Evolutionary conservation across 2,329 filamentous ascomycete species (phyloP).

Genomic region (Chrysosporium queenslandicum): DNA sequence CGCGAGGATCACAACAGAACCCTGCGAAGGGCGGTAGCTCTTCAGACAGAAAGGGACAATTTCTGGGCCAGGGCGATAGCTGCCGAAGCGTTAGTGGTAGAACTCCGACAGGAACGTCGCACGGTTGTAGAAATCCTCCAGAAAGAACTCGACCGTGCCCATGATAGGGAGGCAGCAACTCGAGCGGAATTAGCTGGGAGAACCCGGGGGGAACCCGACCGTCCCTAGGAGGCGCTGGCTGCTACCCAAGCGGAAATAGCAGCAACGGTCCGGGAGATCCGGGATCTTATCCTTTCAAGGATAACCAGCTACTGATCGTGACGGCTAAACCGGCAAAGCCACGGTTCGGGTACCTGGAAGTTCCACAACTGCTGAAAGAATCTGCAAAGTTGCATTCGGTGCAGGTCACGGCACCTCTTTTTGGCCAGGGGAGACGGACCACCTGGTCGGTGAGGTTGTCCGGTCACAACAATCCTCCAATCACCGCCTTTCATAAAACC

Average conservation of each 20-base stretch:
- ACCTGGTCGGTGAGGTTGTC: slow-evolving; percentile 5
- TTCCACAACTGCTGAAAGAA: background rate
- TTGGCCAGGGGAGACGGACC: slow-evolving; percentile 6
- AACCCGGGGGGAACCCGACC: background rate
- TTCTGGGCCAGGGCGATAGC: too few species aligned
- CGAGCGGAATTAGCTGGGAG: background rate
- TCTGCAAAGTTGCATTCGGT: background rate
- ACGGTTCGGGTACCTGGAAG: background rate
- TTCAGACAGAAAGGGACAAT: too few species aligned
- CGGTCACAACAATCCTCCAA: slow-evolving; percentile 6
- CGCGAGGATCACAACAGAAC: background rate
- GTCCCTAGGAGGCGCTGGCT: background rate
- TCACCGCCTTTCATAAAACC: slow-evolving; percentile 8
- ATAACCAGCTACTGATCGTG: background rate
- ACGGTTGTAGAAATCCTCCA: too few species aligned
- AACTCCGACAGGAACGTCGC: too few species aligned
- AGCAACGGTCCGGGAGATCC: background rate
- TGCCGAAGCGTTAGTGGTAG: too few species aligned
- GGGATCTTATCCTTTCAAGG: background rate
- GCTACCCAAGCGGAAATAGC: background rate
- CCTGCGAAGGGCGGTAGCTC: background rate
- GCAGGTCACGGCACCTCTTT: slow-evolving; percentile 4
- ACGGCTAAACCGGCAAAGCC: background rate
- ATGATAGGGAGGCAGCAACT: background rate
- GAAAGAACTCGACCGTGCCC: background rate